These are phyloP conservation scores for Ascoidea tarda DNA, from an alignment of 805 yeast species.

Conservation along the genomic window DNA sequence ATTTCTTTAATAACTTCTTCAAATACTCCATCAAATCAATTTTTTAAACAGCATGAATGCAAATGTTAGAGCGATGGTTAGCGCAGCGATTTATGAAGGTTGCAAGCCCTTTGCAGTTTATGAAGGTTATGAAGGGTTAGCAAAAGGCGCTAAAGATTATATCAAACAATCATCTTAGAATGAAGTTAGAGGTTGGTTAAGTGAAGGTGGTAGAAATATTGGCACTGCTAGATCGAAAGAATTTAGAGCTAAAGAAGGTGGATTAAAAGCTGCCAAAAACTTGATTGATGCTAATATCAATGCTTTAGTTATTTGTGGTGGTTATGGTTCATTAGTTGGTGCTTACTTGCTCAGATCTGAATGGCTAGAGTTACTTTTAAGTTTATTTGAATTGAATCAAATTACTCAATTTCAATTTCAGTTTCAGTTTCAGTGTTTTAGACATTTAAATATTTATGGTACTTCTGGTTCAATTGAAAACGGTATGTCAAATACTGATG, in stretches of 20 bases:
- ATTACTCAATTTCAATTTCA: slow-evolving; percentile 47
- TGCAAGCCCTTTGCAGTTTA: slow-evolving; percentile 86
- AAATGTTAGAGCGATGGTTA: slow-evolving; percentile 86
- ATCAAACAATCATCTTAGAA: slow-evolving; percentile 80
- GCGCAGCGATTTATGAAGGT: slow-evolving; percentile 76
- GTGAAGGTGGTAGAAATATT: slow-evolving; percentile 88
- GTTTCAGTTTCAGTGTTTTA: slow-evolving; percentile 30
- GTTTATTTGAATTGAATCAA: slow-evolving; percentile 41
- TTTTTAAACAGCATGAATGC: slow-evolving; percentile 99
- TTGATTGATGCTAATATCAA: slow-evolving; percentile 83
- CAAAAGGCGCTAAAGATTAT: slow-evolving; percentile 62
- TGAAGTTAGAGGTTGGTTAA: slow-evolving; percentile 87
- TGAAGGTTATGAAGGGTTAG: slow-evolving; percentile 93
- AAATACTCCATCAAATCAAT: too few relatives aligned
- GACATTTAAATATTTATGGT: slow-evolving; percentile 58
- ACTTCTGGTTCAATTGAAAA: slow-evolving; percentile 95
- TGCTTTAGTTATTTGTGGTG: slow-evolving; percentile 93
- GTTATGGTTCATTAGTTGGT: slow-evolving; percentile 97
- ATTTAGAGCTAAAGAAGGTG: slow-evolving; percentile 76
- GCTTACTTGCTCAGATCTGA: slow-evolving; percentile 90
- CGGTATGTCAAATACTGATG: slow-evolving; percentile 95
- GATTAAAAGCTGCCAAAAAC: slow-evolving; percentile 72
- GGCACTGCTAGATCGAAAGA: slow-evolving; percentile 92
- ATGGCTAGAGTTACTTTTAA: slow-evolving; percentile 82
- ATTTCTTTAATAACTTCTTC: too few relatives aligned